These are phyloP conservation scores for Apocynum venetum DNA, from an alignment of 257 asterid species.

Conservation along the genomic window DNA sequence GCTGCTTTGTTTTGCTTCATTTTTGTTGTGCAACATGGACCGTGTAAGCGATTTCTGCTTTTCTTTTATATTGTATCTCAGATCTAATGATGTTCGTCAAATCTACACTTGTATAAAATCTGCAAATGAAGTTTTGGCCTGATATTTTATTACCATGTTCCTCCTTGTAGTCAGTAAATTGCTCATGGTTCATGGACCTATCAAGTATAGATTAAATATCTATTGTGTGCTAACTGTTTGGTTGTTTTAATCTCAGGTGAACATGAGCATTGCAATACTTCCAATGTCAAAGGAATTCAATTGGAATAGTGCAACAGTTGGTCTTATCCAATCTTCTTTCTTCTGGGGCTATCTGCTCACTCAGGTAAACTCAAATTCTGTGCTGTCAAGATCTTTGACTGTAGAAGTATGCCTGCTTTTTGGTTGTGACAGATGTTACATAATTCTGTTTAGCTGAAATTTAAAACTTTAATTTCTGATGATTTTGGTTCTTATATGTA, in stretches of 20 bases:
- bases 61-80: background rate
- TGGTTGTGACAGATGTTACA: background rate
- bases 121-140: conserved; percentile 3
- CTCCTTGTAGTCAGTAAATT: background rate
- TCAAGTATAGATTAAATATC: background rate
- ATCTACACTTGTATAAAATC: background rate
- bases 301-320: conserved; percentile 98
- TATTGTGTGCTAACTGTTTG: background rate
- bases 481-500: background rate
- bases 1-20: conserved; percentile 87
- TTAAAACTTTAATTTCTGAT: background rate
- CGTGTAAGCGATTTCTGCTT: conserved; percentile 52
- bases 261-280: conserved; percentile 98
- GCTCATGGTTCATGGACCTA: background rate
- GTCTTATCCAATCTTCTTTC: conserved; percentile 94
- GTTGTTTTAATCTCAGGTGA: conserved; percentile 53
- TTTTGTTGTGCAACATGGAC: conserved; percentile 97
- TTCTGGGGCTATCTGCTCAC: conserved; percentile 99
- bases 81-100: background rate
- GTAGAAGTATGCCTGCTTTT: background rate
- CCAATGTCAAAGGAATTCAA: conserved; percentile 98
- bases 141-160: background rate
- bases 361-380: conserved; percentile 53
- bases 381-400: conserved; percentile 4
- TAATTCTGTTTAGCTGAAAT: background rate